Evolutionary conservation across 2,329 filamentous ascomycete species (phyloP).

Genomic region (Talaromyces sp.): DNA sequence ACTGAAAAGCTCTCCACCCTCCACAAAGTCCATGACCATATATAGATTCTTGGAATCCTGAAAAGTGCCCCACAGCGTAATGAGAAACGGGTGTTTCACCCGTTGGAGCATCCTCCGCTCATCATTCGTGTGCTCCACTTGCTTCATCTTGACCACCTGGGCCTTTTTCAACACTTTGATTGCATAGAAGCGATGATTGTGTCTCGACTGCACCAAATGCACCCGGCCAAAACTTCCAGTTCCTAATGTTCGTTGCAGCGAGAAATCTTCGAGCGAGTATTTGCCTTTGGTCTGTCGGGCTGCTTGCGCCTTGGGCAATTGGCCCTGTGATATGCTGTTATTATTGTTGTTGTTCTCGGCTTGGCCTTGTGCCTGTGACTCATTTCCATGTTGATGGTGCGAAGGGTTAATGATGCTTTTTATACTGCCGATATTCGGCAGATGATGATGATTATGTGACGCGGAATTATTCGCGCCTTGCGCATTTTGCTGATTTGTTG

Average conservation of each 20-base stretch:
- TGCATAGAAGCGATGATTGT: conserved; percentile 97
- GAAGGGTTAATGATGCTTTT: conserved; percentile 75
- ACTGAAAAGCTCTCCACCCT: conserved; percentile 96
- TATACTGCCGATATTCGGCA: conserved; percentile 68
- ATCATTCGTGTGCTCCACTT: conserved; percentile 98
- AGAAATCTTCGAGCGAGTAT: conserved; percentile 89
- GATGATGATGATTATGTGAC: conserved; percentile 43
- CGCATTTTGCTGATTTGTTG: conserved; percentile 33
- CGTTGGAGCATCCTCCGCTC: conserved; percentile 93
- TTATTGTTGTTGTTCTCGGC: background rate
- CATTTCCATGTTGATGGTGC: conserved; percentile 34
- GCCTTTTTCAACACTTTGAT: conserved; percentile 98
- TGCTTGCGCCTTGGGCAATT: conserved; percentile 19
- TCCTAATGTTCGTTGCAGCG: conserved; percentile 83
- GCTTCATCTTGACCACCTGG: conserved; percentile 99
- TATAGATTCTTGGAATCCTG: conserved; percentile 94
- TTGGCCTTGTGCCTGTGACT: background rate
- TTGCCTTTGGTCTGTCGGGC: conserved; percentile 58
- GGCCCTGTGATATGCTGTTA: conserved; percentile 12
- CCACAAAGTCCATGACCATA: conserved; percentile 99
- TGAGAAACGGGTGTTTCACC: conserved; percentile 95
- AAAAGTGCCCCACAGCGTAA: conserved; percentile 98
- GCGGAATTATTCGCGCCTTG: conserved; percentile 27
- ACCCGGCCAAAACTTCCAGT: conserved; percentile 97
- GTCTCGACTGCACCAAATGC: conserved; percentile 93